These are phyloP conservation scores for Aspergillus ustus DNA, from an alignment of 2,329 filamentous ascomycete species.

Conservation along the genomic window DNA sequence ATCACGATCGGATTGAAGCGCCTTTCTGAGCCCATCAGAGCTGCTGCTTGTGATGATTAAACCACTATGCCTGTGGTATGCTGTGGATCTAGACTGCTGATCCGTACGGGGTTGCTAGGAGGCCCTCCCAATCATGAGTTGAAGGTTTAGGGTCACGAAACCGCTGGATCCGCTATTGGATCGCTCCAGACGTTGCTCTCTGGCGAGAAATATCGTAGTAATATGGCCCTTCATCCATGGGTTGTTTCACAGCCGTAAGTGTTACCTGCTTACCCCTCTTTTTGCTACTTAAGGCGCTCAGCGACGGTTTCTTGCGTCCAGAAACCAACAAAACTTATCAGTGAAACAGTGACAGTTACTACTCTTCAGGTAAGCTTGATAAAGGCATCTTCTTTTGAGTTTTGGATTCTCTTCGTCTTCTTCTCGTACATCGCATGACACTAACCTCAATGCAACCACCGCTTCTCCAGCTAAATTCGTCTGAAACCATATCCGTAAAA, in stretches of 20 bases:
- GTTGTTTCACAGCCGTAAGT: constrained; percentile 14
- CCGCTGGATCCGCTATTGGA: constrained; percentile 18
- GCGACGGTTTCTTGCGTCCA: background rate
- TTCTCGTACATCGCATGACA: background rate
- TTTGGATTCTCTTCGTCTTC: background rate
- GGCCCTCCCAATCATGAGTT: constrained; percentile 15
- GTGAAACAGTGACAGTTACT: background rate
- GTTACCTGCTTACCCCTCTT: constrained; percentile 22
- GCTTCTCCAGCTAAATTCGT: background rate
- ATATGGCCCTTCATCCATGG: constrained; percentile 18
- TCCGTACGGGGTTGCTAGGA: constrained; percentile 8
- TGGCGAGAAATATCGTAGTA: background rate
- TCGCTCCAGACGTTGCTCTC: constrained; percentile 9
- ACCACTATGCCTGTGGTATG: background rate
- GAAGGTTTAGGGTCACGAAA: constrained; percentile 1
- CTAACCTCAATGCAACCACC: background rate
- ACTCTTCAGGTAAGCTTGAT: background rate
- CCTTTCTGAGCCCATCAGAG: background rate
- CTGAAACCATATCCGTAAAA: background rate
- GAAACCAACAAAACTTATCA: background rate
- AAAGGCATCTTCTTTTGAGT: background rate
- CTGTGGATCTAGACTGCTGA: constrained; percentile 9
- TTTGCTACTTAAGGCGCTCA: constrained; percentile 4
- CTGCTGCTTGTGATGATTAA: constrained; percentile 14
- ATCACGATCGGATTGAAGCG: constrained; percentile 12